Evolutionary conservation across 768 basidiomycete genomes (phyloP), one percentile per base, ranked within the genome.

Genomic region (Hydnum rufescens): DNA sequence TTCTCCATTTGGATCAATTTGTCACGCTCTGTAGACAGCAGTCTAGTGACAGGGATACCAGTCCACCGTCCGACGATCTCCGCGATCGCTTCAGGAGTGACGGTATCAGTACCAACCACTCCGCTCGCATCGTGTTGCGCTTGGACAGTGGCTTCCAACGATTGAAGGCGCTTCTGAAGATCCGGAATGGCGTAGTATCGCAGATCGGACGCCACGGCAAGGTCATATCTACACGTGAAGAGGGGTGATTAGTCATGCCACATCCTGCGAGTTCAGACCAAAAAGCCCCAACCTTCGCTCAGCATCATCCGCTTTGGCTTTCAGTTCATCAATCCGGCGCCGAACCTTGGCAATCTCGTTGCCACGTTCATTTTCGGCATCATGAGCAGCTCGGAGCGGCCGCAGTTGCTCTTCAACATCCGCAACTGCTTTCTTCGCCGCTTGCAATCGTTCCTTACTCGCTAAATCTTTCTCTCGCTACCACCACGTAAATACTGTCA

Each of bases 21-120:
- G 63, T 96, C 88, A 65, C 79, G 81, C 68, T 97, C 85, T 1
- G 83, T 77, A n/a, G 82, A 81, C 69, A 88, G 74, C 34, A 95
- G 69, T 22, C 82, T 73, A 28, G 82, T 83, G 8, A 93, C 83
- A 2, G 93, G 93, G 53, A 97, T 86, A 42, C 78, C 79, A 3
- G 89, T 93, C 90, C 90, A 96, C 53, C 82, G 74, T 19, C 77
- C 82, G 25, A 97, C 88, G 56, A 97, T 90, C 63, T 92, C 86
- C 18, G 89, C 87, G 55, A 99, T 96, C 55, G 85, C 78, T 56
- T 92, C 88, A 18, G 87, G 72, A 3, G 82, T 83, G 46, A 95
- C 90, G 5, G 71, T 71, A 56, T 88, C 83, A 18, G 72, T 65
- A 31, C 70, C 70, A n/a, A 56, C 52, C 51, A 63, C 63, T 13